Evolutionary conservation across 2,329 filamentous ascomycete species (phyloP), one percentile per base, ranked within the genome.

Genomic region (Pseudocercospora musae): DNA sequence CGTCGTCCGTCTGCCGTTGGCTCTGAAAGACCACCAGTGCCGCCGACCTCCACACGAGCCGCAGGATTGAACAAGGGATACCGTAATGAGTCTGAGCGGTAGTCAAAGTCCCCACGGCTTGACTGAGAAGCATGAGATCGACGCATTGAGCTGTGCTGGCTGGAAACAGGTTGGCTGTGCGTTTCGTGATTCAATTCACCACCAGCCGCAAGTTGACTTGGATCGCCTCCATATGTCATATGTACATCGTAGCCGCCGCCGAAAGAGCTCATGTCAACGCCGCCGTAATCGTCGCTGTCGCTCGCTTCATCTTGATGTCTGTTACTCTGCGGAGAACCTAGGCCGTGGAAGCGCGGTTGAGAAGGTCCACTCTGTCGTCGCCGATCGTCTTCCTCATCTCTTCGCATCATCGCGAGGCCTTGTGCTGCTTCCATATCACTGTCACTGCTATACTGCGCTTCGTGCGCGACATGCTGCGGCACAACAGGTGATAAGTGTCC

Each of bases 391-490:
- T 92, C 85, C 64, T 96, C 92, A 4, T 92, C 92, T 78, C 93
- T 86, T 62, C 87, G 87, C 84, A 98, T 87, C 68, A 92, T 92
- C 73, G 90, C 85, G 57, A 96, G 79, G 15, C 95, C 94, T 63
- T 91, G 91, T 42, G 89, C 88, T 20, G 90, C 94, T 75, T 97
- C 94, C 0, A 90, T 87, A 72, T 98, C 94, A 72, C 92, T 96
- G 55, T 96, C 92, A 59, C 94, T 89, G 65, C 82, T 81, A 68
- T 82, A 83, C 5, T 78, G 66, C 10, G 57, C 78, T 63, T 78
- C 78, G 62, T 81, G 79, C 63, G 80, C 79, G 42, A 79, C 75
- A 62, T 78, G 77, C 56, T 80, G 74, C 58, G 79, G 78, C 1
- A 76, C 73, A 3, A 76, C 78, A 4, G 79, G 80, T 4, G 72